A percentile compares a stretch with the other conserved stretches of the same genome.
Evolutionary conservation across 495 filamentous ascomycete species (phyloP).

Genomic region (Xylaria nigripes): DNA sequence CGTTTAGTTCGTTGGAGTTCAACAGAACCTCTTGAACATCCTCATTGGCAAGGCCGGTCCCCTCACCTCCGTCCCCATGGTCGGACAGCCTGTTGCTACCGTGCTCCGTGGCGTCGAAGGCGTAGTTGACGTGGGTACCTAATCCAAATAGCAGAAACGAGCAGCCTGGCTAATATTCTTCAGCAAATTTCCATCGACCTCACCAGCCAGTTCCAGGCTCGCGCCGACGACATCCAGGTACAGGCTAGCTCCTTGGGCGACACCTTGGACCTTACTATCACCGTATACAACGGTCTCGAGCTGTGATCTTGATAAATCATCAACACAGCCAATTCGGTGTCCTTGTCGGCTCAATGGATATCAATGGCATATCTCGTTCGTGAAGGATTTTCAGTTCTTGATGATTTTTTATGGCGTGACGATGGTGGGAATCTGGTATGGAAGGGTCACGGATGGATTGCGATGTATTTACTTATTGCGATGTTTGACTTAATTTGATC

Average conservation of each 20-base stretch:
- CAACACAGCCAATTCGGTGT: too few species aligned
- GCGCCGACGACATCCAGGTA: neutral
- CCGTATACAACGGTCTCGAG: conserved; percentile 1
- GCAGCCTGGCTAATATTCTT: neutral
- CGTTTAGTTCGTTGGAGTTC: conserved; percentile 18
- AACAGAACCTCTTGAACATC: conserved; percentile 24
- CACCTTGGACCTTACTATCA: conserved; percentile 9
- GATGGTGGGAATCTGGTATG: too few species aligned
- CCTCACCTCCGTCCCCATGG: conserved; percentile 15
- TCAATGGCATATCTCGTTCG: too few species aligned
- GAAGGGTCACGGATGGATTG: too few species aligned
- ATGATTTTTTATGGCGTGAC: too few species aligned
- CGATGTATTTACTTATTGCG: too few species aligned
- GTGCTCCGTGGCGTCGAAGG: conserved; percentile 16
- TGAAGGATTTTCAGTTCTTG: too few species aligned
- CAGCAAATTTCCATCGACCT: conserved; percentile 14
- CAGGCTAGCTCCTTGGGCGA: conserved; percentile 10
- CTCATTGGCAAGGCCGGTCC: conserved; percentile 28
- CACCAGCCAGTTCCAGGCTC: conserved; percentile 2
- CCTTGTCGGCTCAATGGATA: too few species aligned
- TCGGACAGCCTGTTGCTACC: conserved; percentile 18
- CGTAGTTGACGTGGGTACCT: conserved; percentile 21
- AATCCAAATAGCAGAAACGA: neutral
- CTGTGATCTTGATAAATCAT: neutral
- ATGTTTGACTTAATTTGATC: too few species aligned